A percentile compares a stretch with the other conserved stretches of the same genome.
These are phyloP conservation scores for Debaryomyces sp. DNA, from an alignment of 1,139 yeast genomes.

Conservation along the genomic window DNA sequence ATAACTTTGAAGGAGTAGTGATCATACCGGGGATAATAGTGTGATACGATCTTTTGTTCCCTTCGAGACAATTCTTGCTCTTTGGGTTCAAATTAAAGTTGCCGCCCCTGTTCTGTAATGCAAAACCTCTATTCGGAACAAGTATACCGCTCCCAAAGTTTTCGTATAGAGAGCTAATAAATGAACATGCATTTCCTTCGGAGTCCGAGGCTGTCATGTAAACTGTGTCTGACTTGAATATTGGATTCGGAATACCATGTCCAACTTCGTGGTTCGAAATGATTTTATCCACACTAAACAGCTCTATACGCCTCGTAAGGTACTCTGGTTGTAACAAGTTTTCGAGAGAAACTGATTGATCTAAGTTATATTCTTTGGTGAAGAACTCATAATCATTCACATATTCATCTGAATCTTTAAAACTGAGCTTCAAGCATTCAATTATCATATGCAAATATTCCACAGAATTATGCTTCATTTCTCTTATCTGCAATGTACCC, in stretches of 20 bases:
- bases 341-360: constrained; percentile 30
- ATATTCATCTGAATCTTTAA: constrained; percentile 76
- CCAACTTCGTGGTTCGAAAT: constrained; percentile 45
- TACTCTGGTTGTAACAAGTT: constrained; percentile 45
- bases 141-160: constrained; percentile 75
- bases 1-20: constrained; percentile 28
- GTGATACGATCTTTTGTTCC: constrained; percentile 77
- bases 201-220: constrained; percentile 70
- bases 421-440: constrained; percentile 70
- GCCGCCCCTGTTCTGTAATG: constrained; percentile 76
- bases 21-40: constrained; percentile 86
- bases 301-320: constrained; percentile 51
- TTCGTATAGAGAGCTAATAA: constrained; percentile 74
- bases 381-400: constrained; percentile 62
- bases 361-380: constrained; percentile 7
- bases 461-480: constrained; percentile 64
- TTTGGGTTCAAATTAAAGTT: constrained; percentile 67
- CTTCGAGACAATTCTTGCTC: constrained; percentile 62
- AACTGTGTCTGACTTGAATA: constrained; percentile 73
- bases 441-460: constrained; percentile 71
- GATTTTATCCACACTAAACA: constrained; percentile 43
- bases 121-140: constrained; percentile 69
- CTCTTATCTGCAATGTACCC: constrained; percentile 46
- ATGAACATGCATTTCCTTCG: constrained; percentile 81
- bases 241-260: constrained; percentile 63